phyloP scores from a whole-genome alignment of 306 rosid genomes.

The Sindora glabra region DNA sequence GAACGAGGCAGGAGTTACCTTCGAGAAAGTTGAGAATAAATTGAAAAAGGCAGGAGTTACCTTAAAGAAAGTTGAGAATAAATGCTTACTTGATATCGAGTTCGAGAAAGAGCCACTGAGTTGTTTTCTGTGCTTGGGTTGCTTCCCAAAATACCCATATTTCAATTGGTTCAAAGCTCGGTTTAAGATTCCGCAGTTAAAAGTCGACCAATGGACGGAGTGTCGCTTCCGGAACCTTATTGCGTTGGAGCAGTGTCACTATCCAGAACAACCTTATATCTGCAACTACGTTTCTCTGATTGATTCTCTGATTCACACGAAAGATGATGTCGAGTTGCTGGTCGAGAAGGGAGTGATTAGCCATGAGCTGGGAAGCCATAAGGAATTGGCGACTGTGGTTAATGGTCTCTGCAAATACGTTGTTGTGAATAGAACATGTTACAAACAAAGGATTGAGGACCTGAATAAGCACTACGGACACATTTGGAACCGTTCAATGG shows the following conservation, averaged over 20 bases:
- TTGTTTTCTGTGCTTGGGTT: not conserved
- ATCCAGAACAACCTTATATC: not conserved
- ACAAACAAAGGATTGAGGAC: not conserved
- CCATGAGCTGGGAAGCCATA: conserved; percentile 17
- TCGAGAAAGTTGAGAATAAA: not conserved
- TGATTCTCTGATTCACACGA: conserved; percentile 11
- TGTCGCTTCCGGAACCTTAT: conserved; percentile 16
- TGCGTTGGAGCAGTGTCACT: conserved; percentile 30
- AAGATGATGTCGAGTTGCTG: conserved; percentile 20
- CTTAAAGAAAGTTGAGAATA: not conserved
- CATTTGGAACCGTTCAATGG: too few species aligned
- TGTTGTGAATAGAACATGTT: not conserved
- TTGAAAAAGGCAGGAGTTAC: conserved; percentile 3
- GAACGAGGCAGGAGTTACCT: not conserved
- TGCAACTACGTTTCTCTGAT: conserved; percentile 18
- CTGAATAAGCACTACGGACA: not conserved
- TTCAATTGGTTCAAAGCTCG: not conserved
- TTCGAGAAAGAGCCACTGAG: not conserved
- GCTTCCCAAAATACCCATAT: too few species aligned
- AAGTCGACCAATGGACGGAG: not conserved
- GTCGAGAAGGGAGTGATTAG: not conserved
- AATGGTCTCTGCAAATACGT: conserved; percentile 10
- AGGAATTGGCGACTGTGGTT: conserved; percentile 8
- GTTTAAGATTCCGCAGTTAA: not conserved
- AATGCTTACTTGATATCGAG: not conserved